phyloP scores from a whole-genome alignment of 305 asterid genomes.

The Lippia alba region DNA sequence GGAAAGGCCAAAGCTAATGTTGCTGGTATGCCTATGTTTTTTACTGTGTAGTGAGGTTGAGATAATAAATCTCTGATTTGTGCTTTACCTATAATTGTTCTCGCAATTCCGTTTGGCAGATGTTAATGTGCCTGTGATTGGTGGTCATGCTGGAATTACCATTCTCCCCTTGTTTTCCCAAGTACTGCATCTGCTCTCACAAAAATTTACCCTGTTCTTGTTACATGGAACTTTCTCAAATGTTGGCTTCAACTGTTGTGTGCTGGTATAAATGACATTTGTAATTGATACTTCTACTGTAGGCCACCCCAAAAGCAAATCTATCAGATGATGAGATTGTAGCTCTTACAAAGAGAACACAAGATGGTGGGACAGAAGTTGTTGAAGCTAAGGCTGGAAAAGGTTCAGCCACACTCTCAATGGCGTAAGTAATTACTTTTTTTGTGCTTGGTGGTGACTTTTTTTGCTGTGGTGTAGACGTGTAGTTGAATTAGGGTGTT shows the following conservation, averaged over 20 bases:
- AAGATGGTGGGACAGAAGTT: constrained; percentile 97
- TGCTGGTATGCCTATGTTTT: constrained; percentile 54
- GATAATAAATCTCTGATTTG: constrained; percentile 15
- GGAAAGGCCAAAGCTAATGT: constrained; percentile 80
- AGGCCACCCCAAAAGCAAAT: constrained; percentile 85
- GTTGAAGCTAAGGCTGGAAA: constrained; percentile 99
- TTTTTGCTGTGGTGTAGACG: constrained; percentile 1
- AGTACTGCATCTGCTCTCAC: constrained; percentile 38
- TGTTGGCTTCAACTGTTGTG: neutral
- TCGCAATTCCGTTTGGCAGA: constrained; percentile 41
- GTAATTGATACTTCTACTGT: constrained; percentile 15
- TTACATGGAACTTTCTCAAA: neutral
- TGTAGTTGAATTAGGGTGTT: constrained; percentile 10
- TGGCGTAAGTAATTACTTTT: constrained; percentile 71
- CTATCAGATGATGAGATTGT: constrained; percentile 63
- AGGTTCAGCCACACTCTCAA: constrained; percentile 96
- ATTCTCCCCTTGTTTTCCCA: constrained; percentile 92
- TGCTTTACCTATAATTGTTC: constrained; percentile 22
- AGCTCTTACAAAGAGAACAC: constrained; percentile 92
- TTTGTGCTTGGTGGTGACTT: constrained; percentile 6
- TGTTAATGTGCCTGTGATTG: constrained; percentile 82
- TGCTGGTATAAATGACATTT: neutral
- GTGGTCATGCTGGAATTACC: constrained; percentile 89
- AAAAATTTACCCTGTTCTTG: constrained; percentile 32
- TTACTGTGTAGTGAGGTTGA: neutral